Evolutionary conservation across 495 filamentous ascomycete species (phyloP).

Genomic region (Penicillium lagena): DNA sequence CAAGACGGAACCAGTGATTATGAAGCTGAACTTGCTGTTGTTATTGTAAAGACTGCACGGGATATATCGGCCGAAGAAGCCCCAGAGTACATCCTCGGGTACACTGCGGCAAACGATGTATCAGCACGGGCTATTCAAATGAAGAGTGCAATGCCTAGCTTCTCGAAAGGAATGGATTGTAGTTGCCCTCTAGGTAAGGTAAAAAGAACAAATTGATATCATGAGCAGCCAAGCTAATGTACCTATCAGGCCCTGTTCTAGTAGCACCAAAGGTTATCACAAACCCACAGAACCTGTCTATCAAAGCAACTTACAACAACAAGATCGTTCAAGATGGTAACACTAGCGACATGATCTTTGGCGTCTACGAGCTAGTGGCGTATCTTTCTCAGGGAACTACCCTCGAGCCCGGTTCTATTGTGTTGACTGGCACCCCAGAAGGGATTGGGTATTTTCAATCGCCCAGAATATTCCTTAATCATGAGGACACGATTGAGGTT

Average conservation of each 20-base stretch:
- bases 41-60: conserved; percentile 56
- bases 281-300: conserved; percentile 29
- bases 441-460: conserved; percentile 32
- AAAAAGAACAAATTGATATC: too few species aligned
- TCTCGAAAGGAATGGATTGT: conserved; percentile 52
- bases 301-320: conserved; percentile 56
- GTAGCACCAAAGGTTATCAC: conserved; percentile 9
- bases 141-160: conserved; percentile 60
- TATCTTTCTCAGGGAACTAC: conserved; percentile 66
- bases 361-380: conserved; percentile 52
- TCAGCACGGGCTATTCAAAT: conserved; percentile 65
- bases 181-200: too few species aligned
- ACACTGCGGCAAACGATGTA: conserved; percentile 63
- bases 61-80: conserved; percentile 58
- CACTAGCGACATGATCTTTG: conserved; percentile 65
- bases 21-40: conserved; percentile 62
- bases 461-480: conserved; percentile 32
- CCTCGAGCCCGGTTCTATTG: conserved; percentile 59
- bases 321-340: conserved; percentile 52
- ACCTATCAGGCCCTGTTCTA: conserved; percentile 23
- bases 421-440: conserved; percentile 59
- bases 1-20: conserved; percentile 54
- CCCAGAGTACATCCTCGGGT: conserved; percentile 60
- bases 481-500: conserved; percentile 47
- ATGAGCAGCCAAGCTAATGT: too few species aligned